A percentile compares a stretch with the other conserved stretches of the same genome.
Evolutionary conservation across 805 yeast species (phyloP).

Genomic region (Candida palmyrensis): DNA sequence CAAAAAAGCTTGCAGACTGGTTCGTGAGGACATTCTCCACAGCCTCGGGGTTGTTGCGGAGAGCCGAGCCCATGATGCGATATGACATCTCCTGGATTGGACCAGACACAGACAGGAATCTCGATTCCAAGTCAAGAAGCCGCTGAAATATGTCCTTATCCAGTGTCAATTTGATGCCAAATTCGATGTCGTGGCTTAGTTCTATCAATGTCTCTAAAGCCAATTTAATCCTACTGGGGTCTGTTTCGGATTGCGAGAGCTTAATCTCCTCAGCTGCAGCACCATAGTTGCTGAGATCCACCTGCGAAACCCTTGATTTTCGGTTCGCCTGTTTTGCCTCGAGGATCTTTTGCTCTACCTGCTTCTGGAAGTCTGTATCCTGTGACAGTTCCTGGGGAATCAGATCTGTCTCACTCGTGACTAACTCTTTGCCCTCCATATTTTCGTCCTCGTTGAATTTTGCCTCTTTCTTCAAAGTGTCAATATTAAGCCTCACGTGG

Average conservation of each 20-base stretch:
- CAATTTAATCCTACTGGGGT: slow-evolving; percentile 13
- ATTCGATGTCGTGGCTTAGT: slow-evolving; percentile 62
- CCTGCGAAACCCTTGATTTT: slow-evolving; percentile 7
- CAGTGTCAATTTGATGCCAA: slow-evolving; percentile 46
- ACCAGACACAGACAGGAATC: slow-evolving; percentile 3
- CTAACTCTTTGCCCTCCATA: slow-evolving; percentile 6
- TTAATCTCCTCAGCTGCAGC: slow-evolving; percentile 17
- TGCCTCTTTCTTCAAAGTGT: slow-evolving; percentile 69
- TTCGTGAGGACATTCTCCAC: slow-evolving; percentile 28
- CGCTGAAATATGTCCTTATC: slow-evolving; percentile 25
- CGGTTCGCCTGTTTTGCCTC: slow-evolving; percentile 4
- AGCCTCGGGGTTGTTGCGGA: slow-evolving; percentile 73
- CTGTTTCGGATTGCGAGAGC: slow-evolving; percentile 10
- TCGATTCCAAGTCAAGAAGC: slow-evolving; percentile 17
- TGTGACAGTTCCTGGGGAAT: background rate
- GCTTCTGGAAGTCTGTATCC: slow-evolving; percentile 1
- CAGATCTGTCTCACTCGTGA: slow-evolving; percentile 1
- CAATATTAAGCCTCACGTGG: slow-evolving; percentile 69
- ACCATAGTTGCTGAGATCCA: slow-evolving; percentile 15
- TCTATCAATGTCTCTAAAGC: slow-evolving; percentile 48
- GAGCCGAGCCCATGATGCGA: slow-evolving; percentile 58
- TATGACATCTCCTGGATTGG: slow-evolving; percentile 46
- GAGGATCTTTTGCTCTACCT: slow-evolving; percentile 3
- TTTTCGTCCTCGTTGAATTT: slow-evolving; percentile 33
- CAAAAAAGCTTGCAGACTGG: slow-evolving; percentile 14